Evolutionary conservation across 441 rosid genomes (phyloP).

Genomic region (Breynia disticha): DNA sequence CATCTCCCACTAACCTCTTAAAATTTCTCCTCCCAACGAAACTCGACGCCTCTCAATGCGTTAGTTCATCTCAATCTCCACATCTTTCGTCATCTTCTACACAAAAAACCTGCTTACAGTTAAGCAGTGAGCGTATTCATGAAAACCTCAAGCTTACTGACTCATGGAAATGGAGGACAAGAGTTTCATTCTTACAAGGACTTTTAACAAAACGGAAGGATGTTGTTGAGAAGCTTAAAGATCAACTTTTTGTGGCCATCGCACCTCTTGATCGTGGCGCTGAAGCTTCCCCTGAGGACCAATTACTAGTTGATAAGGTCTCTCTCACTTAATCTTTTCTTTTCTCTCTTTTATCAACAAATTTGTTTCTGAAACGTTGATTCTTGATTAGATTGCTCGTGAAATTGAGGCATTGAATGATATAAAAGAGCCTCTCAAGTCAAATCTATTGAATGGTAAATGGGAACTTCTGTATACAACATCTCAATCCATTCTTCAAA

Average conservation of each 20-base stretch:
- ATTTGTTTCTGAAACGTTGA: no score
- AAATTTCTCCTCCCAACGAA: neutral
- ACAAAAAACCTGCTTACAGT: neutral
- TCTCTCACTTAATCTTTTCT: neutral
- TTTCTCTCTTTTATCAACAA: no score
- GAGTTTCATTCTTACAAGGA: conserved; percentile 22
- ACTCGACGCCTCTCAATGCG: neutral
- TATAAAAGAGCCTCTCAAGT: conserved; percentile 35
- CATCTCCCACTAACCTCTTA: neutral
- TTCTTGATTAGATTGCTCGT: conserved; percentile 20
- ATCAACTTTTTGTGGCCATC: conserved; percentile 21
- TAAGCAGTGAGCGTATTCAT: conserved; percentile 2
- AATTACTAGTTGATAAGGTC: conserved; percentile 39
- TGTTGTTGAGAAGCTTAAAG: conserved; percentile 18
- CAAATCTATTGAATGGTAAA: conserved; percentile 29
- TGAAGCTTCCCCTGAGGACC: conserved; percentile 23
- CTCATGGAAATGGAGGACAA: conserved; percentile 17
- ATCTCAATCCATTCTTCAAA: conserved; percentile 31
- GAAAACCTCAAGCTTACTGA: neutral
- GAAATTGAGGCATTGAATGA: conserved; percentile 29
- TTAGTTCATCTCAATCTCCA: neutral
- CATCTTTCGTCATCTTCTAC: neutral
- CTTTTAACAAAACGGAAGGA: conserved; percentile 12
- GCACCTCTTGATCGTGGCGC: conserved; percentile 34
- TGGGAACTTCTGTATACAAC: conserved; percentile 45